These are phyloP conservation scores for Lyophyllum atratum DNA, from an alignment of 768 basidiomycete species.

Conservation along the genomic window DNA sequence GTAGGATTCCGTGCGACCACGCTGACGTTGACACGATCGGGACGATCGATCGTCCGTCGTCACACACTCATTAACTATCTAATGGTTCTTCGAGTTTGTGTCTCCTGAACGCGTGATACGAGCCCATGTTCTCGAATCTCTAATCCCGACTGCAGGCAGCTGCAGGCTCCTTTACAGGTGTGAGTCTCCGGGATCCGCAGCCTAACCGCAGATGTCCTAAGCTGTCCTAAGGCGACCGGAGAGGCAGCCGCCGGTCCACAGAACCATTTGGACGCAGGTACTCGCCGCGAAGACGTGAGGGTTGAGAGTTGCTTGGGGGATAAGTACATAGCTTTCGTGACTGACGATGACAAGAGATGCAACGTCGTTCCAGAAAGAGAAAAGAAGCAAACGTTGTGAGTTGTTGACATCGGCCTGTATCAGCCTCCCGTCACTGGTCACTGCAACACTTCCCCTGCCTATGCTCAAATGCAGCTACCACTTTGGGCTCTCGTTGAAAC, in stretches of 20 bases:
- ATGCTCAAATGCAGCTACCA: background rate
- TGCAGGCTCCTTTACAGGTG: background rate
- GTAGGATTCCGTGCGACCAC: conserved; percentile 8
- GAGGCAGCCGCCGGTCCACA: background rate
- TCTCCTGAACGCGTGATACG: background rate
- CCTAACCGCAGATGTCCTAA: background rate
- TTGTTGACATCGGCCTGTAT: background rate
- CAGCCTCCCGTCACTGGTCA: no score
- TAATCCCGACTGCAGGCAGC: background rate
- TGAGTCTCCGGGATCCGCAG: conserved; percentile 5
- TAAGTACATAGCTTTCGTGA: background rate
- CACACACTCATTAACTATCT: conserved; percentile 10
- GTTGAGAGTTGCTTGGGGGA: background rate
- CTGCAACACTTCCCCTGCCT: background rate
- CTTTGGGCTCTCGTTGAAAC: background rate
- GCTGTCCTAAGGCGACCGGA: background rate
- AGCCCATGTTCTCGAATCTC: background rate
- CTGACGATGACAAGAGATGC: background rate
- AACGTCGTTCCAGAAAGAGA: background rate
- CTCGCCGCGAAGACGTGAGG: background rate
- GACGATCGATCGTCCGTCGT: background rate
- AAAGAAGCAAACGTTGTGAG: background rate
- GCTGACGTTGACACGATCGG: conserved; percentile 7
- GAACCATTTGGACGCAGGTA: background rate
- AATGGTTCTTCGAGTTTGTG: background rate